Evolutionary conservation across 2,329 filamentous ascomycete genomes (phyloP).

Genomic region (Aureobasidium sp.): DNA sequence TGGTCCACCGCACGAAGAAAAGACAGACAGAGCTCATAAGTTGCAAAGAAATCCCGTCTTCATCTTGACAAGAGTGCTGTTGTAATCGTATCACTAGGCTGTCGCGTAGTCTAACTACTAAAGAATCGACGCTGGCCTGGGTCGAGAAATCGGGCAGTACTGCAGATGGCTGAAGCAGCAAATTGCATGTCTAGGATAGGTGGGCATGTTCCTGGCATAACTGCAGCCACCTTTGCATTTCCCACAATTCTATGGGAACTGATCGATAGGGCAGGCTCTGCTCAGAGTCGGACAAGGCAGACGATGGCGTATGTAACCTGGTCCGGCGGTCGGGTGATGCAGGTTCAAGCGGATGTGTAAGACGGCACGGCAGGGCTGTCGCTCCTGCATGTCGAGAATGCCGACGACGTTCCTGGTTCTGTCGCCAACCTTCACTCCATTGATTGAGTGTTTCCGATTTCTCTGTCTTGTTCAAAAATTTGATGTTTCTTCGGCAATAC

Average conservation of each 20-base stretch:
- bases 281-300: not conserved
- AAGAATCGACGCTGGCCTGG: no score
- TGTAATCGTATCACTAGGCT: no score
- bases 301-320: not conserved
- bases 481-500: not conserved
- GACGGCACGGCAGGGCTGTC: constrained; percentile 1
- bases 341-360: not conserved
- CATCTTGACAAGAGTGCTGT: no score
- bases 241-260: not conserved
- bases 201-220: not conserved
- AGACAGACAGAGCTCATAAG: no score
- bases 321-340: not conserved
- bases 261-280: no score
- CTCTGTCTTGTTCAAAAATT: not conserved
- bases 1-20: no score
- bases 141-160: no score
- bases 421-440: not conserved
- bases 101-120: no score
- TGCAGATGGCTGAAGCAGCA: no score
- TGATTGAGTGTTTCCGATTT: not conserved
- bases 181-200: not conserved
- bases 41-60: no score
- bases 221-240: not conserved
- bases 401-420: not conserved
- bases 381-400: not conserved